Conservation (phyloP, 768 basidiomycete genomes). For the Boletus coccyginus region DNA sequence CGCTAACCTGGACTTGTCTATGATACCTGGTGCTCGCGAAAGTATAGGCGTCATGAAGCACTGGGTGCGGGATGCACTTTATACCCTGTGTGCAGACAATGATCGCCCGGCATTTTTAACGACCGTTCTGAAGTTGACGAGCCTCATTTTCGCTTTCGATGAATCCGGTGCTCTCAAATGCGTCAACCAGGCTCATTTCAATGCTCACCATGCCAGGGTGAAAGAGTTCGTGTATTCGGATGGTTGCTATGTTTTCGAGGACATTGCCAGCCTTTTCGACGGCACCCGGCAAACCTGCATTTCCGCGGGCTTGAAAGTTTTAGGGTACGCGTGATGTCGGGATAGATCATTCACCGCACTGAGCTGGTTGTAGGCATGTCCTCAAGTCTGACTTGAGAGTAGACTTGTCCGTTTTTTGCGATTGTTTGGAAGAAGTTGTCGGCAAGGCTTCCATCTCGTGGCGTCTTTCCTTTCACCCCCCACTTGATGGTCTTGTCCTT, state of each 20-base stretch:
- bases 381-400: constrained; percentile 35
- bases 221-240: constrained; percentile 12
- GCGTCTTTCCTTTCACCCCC: constrained; percentile 14
- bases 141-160: constrained; percentile 41
- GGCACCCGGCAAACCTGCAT: constrained; percentile 23
- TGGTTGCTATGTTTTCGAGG: constrained; percentile 29
- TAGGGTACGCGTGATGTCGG: constrained; percentile 34
- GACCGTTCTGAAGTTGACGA: constrained; percentile 34
- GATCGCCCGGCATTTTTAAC: constrained; percentile 39
- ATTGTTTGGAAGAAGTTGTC: constrained; percentile 49
- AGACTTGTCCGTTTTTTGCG: constrained; percentile 17
- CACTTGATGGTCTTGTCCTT: constrained; percentile 47
- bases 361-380: constrained; percentile 39
- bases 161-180: constrained; percentile 30
- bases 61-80: constrained; percentile 25
- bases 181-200: constrained; percentile 33
- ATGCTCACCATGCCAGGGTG: background rate
- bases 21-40: constrained; percentile 39
- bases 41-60: no score
- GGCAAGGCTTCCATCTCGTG: constrained; percentile 38
- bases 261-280: constrained; percentile 30
- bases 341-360: background rate
- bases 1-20: constrained; percentile 30
- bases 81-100: constrained; percentile 22
- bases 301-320: constrained; percentile 36